These are phyloP conservation scores for Prasinococcaceae sp. DNA, from an alignment of 139 green algal species.

Conservation along the genomic window DNA sequence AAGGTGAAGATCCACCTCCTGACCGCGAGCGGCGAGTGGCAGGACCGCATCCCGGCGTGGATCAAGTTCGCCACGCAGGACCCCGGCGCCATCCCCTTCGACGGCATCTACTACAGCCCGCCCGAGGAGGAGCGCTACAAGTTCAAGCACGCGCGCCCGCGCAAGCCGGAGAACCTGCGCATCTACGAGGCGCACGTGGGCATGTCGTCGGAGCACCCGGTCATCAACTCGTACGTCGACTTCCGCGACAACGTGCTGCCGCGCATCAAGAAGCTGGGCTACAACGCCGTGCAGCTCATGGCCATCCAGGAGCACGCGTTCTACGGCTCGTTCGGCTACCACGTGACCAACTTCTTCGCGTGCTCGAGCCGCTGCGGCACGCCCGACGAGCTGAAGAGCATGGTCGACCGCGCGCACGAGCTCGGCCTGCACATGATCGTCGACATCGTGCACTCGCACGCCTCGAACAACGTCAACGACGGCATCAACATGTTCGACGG, in stretches of 20 bases:
- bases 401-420: conserved; percentile 79
- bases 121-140: conserved; percentile 47
- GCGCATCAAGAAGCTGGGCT: conserved; percentile 75
- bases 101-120: conserved; percentile 38
- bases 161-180: conserved; percentile 55
- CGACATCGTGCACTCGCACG: conserved; percentile 81
- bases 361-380: conserved; percentile 75
- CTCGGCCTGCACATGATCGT: conserved; percentile 72
- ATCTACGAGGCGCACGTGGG: conserved; percentile 99
- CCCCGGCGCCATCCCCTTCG: conserved; percentile 29
- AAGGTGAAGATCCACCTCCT: conserved; percentile 28
- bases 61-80: conserved; percentile 35
- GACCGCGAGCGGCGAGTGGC: conserved; percentile 4
- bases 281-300: conserved; percentile 99
- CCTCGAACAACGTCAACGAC: conserved; percentile 85
- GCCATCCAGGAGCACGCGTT: conserved; percentile 93
- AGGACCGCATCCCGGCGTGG: conserved; percentile 36
- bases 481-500: conserved; percentile 99
- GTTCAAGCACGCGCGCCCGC: conserved; percentile 83
- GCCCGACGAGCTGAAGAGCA: conserved; percentile 91
- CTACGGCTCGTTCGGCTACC: conserved; percentile 85
- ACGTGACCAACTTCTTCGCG: conserved; percentile 98
- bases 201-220: conserved; percentile 53
- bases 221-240: conserved; percentile 84
- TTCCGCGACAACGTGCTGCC: conserved; percentile 84